Percentiles rank a stretch among this genome's conserved stretches.
These are phyloP conservation scores for Macrocybe gigantea DNA, from an alignment of 768 basidiomycete species.

Conservation along the genomic window DNA sequence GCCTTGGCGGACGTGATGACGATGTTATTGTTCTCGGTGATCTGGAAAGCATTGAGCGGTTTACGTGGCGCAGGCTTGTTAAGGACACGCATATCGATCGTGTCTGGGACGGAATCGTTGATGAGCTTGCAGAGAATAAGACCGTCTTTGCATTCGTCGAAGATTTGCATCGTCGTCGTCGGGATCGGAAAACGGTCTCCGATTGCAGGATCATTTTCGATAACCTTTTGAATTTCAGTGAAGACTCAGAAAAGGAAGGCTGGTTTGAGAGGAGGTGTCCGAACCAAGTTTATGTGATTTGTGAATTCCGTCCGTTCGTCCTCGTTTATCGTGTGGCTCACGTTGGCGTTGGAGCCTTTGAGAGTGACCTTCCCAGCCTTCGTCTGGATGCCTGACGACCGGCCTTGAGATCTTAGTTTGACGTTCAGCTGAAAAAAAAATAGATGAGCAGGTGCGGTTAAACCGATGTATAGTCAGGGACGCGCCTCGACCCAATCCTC, in stretches of 20 bases:
- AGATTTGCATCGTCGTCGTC: conserved; percentile 95
- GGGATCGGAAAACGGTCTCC: conserved; percentile 84
- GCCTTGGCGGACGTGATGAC: conserved; percentile 97
- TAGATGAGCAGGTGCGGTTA: background rate
- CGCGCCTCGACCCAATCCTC: conserved; percentile 98
- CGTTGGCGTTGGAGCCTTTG: conserved; percentile 91
- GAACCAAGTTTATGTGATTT: conserved; percentile 93
- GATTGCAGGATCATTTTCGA: conserved; percentile 87
- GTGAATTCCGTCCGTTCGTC: conserved; percentile 95
- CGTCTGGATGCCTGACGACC: conserved; percentile 39
- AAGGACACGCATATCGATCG: conserved; percentile 96
- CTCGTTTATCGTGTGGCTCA: conserved; percentile 96
- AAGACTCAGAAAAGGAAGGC: background rate
- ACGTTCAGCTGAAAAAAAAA: conserved; percentile 57
- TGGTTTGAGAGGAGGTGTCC: conserved; percentile 18
- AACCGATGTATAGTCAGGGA: conserved; percentile 4
- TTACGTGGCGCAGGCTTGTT: conserved; percentile 82
- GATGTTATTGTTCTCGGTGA: conserved; percentile 99
- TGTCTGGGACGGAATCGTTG: conserved; percentile 99
- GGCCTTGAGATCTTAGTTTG: conserved; percentile 58
- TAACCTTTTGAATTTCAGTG: conserved; percentile 53
- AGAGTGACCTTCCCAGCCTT: conserved; percentile 90
- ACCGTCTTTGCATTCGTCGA: conserved; percentile 95
- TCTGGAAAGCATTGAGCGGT: conserved; percentile 95
- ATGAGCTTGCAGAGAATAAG: conserved; percentile 96